Evolutionary conservation across 345 rosid species (phyloP).

Genomic region (Camelina laxa): DNA sequence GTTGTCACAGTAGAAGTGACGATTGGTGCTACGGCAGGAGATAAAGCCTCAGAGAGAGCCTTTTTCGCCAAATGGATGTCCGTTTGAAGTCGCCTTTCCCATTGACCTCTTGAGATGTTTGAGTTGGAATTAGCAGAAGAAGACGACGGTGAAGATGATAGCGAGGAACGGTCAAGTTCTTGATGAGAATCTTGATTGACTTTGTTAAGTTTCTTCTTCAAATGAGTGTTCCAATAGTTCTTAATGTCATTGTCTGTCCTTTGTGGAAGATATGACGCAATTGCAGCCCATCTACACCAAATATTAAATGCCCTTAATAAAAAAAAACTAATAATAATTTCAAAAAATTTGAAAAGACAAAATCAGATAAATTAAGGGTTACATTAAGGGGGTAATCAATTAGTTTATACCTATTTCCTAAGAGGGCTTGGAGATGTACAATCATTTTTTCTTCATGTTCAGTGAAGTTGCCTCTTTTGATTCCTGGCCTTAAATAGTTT

Average conservation of each 20-base stretch:
- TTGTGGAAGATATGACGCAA: slow-evolving; percentile 84
- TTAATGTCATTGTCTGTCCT: slow-evolving; percentile 88
- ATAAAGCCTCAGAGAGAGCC: slow-evolving; percentile 70
- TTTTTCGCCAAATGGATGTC: slow-evolving; percentile 71
- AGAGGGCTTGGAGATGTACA: slow-evolving; percentile 79
- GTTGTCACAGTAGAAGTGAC: slow-evolving; percentile 7
- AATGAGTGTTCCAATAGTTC: slow-evolving; percentile 82
- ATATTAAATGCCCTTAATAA: slow-evolving; percentile 18
- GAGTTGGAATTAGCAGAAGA: slow-evolving; percentile 44
- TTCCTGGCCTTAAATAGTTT: slow-evolving; percentile 84
- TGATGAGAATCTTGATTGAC: slow-evolving; percentile 40
- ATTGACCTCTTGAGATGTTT: slow-evolving; percentile 65
- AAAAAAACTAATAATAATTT: background rate
- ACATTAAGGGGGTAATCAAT: background rate
- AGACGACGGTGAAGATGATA: slow-evolving; percentile 43
- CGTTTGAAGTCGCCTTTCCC: slow-evolving; percentile 81
- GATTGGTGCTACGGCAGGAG: slow-evolving; percentile 53
- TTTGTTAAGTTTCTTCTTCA: slow-evolving; percentile 74
- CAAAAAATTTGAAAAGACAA: background rate
- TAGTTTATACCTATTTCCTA: slow-evolving; percentile 70
- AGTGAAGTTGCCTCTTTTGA: slow-evolving; percentile 77
- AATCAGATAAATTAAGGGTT: background rate
- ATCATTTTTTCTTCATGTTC: slow-evolving; percentile 84
- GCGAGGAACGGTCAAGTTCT: slow-evolving; percentile 39
- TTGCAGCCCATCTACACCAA: slow-evolving; percentile 83